phyloP scores from a whole-genome alignment of 352 stramenopile species.

The Hyaloperonospora arabidopsidis region DNA sequence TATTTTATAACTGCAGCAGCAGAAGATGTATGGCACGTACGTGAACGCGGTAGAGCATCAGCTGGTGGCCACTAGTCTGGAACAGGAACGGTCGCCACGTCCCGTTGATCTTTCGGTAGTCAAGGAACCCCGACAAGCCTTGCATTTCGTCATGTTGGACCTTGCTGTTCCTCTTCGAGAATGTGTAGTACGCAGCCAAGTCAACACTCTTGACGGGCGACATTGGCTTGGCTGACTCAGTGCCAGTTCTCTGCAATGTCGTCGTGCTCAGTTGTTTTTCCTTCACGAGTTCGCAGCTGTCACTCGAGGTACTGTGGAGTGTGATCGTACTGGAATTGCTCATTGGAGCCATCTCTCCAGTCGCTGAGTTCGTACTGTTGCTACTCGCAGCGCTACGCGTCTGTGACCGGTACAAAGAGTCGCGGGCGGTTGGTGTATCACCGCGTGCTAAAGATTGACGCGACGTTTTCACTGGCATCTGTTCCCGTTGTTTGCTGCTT shows the following conservation, averaged over 20 bases:
- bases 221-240: constrained; percentile 11
- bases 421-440: not conserved
- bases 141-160: constrained; percentile 36
- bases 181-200: constrained; percentile 57
- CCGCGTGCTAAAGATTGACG: no score
- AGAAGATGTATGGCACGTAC: constrained; percentile 22
- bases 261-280: constrained; percentile 8
- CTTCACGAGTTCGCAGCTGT: constrained; percentile 9
- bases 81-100: constrained; percentile 72
- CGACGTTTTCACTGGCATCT: no score
- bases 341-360: constrained; percentile 15
- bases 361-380: constrained; percentile 17
- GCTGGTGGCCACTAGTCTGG: constrained; percentile 58
- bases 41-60: constrained; percentile 64
- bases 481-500: no score
- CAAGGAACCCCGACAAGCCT: constrained; percentile 48
- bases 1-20: constrained; percentile 1
- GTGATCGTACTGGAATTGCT: constrained; percentile 24
- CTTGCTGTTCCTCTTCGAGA: constrained; percentile 45
- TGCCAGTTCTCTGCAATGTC: no score
- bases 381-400: constrained; percentile 19
- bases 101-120: constrained; percentile 65
- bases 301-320: constrained; percentile 12
- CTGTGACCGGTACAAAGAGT: constrained; percentile 10
- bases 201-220: constrained; percentile 31